Conservation (phyloP, 306 rosid species). For the Vicia faba region DNA sequence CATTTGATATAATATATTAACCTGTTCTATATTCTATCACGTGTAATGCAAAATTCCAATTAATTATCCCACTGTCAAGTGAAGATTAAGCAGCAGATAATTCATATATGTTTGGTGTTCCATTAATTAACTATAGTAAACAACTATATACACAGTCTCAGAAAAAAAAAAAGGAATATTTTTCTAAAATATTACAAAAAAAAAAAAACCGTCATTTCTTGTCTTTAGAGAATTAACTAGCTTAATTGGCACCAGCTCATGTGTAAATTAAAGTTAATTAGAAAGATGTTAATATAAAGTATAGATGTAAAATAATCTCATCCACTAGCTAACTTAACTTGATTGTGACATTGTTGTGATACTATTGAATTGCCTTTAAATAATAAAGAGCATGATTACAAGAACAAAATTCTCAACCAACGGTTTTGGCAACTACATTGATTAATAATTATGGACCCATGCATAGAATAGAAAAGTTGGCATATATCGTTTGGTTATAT, state of each 20-base stretch:
- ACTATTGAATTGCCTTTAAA: not conserved
- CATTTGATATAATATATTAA: not conserved
- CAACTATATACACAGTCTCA: not conserved
- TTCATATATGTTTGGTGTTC: not conserved
- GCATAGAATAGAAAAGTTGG: conserved; percentile 11
- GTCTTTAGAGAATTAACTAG: not conserved
- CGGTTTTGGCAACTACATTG: not conserved
- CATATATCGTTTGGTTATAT: not conserved
- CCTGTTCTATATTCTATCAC: not conserved
- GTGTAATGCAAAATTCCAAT: not conserved
- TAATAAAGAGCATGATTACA: not conserved
- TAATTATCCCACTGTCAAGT: not conserved
- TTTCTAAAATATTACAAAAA: not conserved
- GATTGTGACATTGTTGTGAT: conserved; percentile 6
- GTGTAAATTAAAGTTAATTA: not conserved
- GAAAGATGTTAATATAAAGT: not conserved
- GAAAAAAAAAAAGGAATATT: not conserved
- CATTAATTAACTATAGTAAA: not conserved
- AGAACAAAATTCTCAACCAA: conserved; percentile 4
- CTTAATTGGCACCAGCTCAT: conserved; percentile 13
- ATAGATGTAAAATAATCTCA: not conserved
- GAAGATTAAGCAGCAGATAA: not conserved
- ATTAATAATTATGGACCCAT: conserved; percentile 24
- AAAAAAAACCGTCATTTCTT: not conserved
- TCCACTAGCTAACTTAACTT: conserved; percentile 1